Conservation (phyloP, 164 flowering plant genomes). For the Magnolia changhungtana region DNA sequence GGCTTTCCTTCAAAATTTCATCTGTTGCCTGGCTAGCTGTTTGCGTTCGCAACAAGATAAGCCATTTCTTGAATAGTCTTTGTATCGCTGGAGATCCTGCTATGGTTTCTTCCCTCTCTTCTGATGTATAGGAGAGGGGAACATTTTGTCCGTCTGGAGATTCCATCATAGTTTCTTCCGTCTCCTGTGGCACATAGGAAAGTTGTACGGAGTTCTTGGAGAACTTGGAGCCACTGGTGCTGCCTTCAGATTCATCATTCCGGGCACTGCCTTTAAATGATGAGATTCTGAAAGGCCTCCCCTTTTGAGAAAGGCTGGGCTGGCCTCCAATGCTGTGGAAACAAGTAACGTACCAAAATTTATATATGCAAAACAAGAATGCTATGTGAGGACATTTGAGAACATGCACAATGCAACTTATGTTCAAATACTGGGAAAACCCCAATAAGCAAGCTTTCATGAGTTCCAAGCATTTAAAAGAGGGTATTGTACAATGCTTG, state of each 20-base stretch:
- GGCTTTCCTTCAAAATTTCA: slow-evolving; percentile 33
- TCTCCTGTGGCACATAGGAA: slow-evolving; percentile 45
- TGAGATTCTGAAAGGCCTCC: slow-evolving; percentile 41
- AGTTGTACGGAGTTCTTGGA: slow-evolving; percentile 46
- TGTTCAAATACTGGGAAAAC: too few relatives aligned
- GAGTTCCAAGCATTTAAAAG: not conserved
- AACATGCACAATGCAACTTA: too few relatives aligned
- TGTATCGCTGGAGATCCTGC: slow-evolving; percentile 49
- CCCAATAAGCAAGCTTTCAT: slow-evolving; percentile 2
- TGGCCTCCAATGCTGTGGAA: slow-evolving; percentile 44
- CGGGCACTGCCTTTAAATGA: slow-evolving; percentile 62
- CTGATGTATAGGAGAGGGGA: slow-evolving; percentile 43
- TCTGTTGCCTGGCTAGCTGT: slow-evolving; percentile 34
- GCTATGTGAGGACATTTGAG: too few relatives aligned
- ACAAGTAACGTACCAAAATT: slow-evolving; percentile 5
- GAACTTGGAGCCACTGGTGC: slow-evolving; percentile 36
- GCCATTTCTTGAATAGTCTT: slow-evolving; percentile 65
- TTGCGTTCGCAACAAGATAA: slow-evolving; percentile 53
- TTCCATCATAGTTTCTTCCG: slow-evolving; percentile 39
- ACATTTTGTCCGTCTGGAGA: slow-evolving; percentile 49
- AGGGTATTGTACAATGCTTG: too few relatives aligned
- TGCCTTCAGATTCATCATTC: slow-evolving; percentile 47
- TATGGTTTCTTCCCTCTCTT: slow-evolving; percentile 28
- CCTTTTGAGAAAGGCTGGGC: slow-evolving; percentile 24
- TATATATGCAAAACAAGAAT: not conserved